phyloP scores from a whole-genome alignment of 345 rosid species.

The Xanthoceras sorbifolium region DNA sequence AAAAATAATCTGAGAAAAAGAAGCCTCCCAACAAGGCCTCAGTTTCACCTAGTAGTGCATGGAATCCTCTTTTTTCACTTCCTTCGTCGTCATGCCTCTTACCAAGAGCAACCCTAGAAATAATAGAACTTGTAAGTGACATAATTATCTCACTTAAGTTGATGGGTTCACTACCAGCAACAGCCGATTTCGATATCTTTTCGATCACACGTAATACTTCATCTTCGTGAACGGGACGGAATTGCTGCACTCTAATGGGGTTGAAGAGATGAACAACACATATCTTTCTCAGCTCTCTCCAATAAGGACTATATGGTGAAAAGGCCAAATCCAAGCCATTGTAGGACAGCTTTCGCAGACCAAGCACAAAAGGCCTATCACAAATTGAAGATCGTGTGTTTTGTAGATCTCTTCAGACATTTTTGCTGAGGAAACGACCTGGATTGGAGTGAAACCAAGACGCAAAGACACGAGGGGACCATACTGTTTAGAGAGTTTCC shows the following conservation, averaged over 20 bases:
- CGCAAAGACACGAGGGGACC: constrained; percentile 37
- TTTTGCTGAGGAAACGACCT: too few relatives aligned
- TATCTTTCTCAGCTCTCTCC: constrained; percentile 44
- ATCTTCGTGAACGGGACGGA: constrained; percentile 35
- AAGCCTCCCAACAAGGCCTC: constrained; percentile 33
- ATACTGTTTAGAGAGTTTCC: constrained; percentile 44
- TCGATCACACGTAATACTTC: constrained; percentile 37
- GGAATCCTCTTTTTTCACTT: constrained; percentile 25
- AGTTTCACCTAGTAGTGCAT: constrained; percentile 34
- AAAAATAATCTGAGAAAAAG: constrained; percentile 44
- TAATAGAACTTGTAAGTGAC: constrained; percentile 25
- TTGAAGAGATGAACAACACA: constrained; percentile 40
- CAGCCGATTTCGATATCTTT: constrained; percentile 22
- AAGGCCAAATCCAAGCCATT: constrained; percentile 43
- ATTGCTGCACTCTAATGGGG: constrained; percentile 30
- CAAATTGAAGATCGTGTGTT: constrained; percentile 44
- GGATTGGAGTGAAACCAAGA: too few relatives aligned
- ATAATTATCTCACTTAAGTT: constrained; percentile 31
- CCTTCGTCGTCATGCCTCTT: constrained; percentile 36
- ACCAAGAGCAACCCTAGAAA: constrained; percentile 44
- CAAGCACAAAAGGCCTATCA: constrained; percentile 38
- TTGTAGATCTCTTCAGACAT: constrained; percentile 13
- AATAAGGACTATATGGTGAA: constrained; percentile 39
- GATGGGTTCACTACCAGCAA: constrained; percentile 11
- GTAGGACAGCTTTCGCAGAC: constrained; percentile 41